Evolutionary conservation across 2,329 filamentous ascomycete species (phyloP).

Genomic region (Mollisiaceae sp.): DNA sequence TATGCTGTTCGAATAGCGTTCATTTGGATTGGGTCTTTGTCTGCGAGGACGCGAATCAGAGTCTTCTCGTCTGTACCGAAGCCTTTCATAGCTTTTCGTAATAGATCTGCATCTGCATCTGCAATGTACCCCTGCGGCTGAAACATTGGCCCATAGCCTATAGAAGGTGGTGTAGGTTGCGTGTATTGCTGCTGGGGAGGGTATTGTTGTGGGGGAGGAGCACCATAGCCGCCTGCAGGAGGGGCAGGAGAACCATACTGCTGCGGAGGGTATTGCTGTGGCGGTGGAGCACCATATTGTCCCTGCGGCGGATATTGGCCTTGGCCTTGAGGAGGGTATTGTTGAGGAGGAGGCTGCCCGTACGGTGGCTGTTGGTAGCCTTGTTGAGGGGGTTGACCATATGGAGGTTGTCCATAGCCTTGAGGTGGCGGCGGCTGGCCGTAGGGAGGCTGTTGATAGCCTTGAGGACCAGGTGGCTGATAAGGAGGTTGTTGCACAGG

Average conservation of each 20-base stretch:
- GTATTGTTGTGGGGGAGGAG: constrained; percentile 39
- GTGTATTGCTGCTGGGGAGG: constrained; percentile 44
- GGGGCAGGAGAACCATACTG: constrained; percentile 20
- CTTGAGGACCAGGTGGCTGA: constrained; percentile 14
- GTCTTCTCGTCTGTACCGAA: constrained; percentile 86
- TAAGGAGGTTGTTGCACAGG: constrained; percentile 29
- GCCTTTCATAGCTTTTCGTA: constrained; percentile 88
- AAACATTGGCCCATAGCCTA: constrained; percentile 72
- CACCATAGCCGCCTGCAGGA: constrained; percentile 24
- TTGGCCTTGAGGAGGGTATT: not conserved
- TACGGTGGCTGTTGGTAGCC: constrained; percentile 17
- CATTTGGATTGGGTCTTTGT: constrained; percentile 79
- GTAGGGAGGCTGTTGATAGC: constrained; percentile 18
- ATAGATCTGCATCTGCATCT: constrained; percentile 68
- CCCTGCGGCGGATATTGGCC: constrained; percentile 35
- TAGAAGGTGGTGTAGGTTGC: constrained; percentile 67
- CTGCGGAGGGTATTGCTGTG: constrained; percentile 21
- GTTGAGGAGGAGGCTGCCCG: constrained; percentile 14
- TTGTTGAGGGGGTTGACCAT: constrained; percentile 18
- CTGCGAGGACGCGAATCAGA: constrained; percentile 72
- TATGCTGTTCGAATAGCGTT: constrained; percentile 71
- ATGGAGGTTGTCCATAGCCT: constrained; percentile 25
- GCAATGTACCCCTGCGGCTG: constrained; percentile 72
- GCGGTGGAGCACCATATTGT: constrained; percentile 12
- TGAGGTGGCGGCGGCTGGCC: constrained; percentile 22